Evolutionary conservation across 2,329 filamentous ascomycete species (phyloP).

Genomic region (Ceratocystis variospora): DNA sequence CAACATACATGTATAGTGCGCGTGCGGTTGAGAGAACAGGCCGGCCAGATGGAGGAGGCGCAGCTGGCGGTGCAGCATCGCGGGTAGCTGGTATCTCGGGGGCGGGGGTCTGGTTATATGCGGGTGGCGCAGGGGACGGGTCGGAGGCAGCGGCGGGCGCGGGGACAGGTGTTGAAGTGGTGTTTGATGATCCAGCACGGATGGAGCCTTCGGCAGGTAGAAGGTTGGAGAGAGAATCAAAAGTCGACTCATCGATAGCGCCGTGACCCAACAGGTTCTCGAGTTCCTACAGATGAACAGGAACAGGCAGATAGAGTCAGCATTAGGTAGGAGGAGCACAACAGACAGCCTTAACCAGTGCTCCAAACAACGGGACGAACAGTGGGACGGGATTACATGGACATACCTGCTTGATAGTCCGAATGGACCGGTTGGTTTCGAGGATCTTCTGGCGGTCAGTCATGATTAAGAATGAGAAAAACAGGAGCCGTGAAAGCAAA

Average conservation of each 20-base stretch:
- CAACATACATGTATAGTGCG: conserved; percentile 67
- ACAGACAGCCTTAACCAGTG: background rate
- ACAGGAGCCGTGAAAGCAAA: background rate
- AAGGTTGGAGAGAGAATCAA: conserved; percentile 58
- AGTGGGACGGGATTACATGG: background rate
- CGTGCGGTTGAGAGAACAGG: conserved; percentile 58
- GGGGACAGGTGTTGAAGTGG: conserved; percentile 24
- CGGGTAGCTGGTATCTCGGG: conserved; percentile 31
- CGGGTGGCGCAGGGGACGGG: conserved; percentile 33
- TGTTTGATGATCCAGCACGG: conserved; percentile 33
- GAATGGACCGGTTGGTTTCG: conserved; percentile 70
- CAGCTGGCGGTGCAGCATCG: conserved; percentile 20
- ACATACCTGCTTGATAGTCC: conserved; percentile 71
- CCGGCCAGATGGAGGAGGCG: conserved; percentile 26
- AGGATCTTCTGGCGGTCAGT: conserved; percentile 44
- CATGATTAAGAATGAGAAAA: conserved; percentile 1
- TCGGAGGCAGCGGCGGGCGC: conserved; percentile 24
- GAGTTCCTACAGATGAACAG: conserved; percentile 51
- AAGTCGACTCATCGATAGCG: conserved; percentile 60
- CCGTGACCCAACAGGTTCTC: conserved; percentile 75
- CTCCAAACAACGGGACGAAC: too few relatives aligned
- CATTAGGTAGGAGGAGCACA: background rate
- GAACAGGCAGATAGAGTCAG: background rate
- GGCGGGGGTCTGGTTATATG: conserved; percentile 37
- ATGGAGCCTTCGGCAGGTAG: conserved; percentile 60